Evolutionary conservation across 2,329 filamentous ascomycete genomes (phyloP), one percentile per base, ranked within the genome.

Genomic region (Clarireedia homoeocarpa): DNA sequence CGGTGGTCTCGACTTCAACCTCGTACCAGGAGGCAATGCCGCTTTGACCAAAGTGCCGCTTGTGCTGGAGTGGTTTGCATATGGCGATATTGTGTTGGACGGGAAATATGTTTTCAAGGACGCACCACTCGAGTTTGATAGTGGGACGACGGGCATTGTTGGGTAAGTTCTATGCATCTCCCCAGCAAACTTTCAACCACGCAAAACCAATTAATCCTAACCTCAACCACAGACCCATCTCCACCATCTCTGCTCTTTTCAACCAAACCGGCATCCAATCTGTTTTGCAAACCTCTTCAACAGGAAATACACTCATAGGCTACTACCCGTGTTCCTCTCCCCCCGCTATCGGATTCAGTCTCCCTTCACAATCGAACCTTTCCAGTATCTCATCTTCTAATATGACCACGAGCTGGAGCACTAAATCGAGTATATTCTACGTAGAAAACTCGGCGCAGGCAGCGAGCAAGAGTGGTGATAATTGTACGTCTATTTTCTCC

Each of bases 321-420:
- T 61, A 59, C 20, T 60, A 53, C 48, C 53, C 55, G 14, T 60
- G 56, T 23, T 47, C 24, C 14, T 53, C 47, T n/a, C 54, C 49
- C 7, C 59, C 51, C 9, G 49, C 36, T n/a, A 30, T 58, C 6
- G 56, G 56, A 15, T 57, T 57, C 42, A 47, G 50, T 48, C 54
- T 63, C 6, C 56, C 56, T 44, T 51, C 58, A 15, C 40, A 44
- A 9, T 51, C 50, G 1, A 42, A 7, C 1, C 23, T 39, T 2
- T 23, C 6, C 23, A 3, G 14, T 14, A 9, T 45, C 15, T n/a
- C 20, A 23, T 17, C 12, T 36, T 6, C 17, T 46, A 20, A 57
- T 36, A 30, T 30, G 6, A 7, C 27, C 27, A 7, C 20, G 20
- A 20, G 20, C 20, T 20, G 20, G 20, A 20, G 20, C 20, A 20